phyloP scores from a whole-genome alignment of 306 rosid species.

The Citrullus colocynthis region DNA sequence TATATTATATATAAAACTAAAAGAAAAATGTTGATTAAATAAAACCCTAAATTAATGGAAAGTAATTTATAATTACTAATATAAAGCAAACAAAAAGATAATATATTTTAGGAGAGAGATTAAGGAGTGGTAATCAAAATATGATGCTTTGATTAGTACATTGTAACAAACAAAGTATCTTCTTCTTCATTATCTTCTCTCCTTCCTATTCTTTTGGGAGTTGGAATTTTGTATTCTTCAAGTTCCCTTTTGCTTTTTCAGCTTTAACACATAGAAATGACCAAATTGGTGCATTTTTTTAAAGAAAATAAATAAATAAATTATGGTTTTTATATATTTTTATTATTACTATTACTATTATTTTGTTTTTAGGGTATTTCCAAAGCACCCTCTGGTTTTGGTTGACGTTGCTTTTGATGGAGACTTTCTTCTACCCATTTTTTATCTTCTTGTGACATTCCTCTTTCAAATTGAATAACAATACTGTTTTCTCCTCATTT shows the following conservation, averaged over 20 bases:
- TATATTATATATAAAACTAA: no score
- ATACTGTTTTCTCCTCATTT: no score
- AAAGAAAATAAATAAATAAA: background rate
- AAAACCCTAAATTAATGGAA: no score
- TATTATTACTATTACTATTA: no score
- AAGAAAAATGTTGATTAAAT: no score
- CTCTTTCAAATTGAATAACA: background rate
- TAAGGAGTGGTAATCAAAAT: background rate
- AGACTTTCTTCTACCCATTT: background rate
- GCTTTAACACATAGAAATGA: background rate
- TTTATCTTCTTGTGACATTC: background rate
- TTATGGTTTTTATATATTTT: background rate
- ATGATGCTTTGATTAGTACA: background rate
- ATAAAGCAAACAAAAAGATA: background rate
- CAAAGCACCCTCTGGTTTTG: conserved; percentile 3
- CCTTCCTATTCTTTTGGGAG: background rate
- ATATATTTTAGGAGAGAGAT: background rate
- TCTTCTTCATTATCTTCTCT: background rate
- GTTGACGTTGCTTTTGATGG: background rate
- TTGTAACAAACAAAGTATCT: background rate
- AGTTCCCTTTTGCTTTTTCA: background rate
- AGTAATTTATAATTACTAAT: background rate
- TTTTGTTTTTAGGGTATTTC: conserved; percentile 2
- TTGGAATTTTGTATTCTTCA: conserved; percentile 1
- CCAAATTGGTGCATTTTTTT: background rate